Evolutionary conservation across 2,329 filamentous ascomycete species (phyloP).

Genomic region (Aspergillus transmontanensis): DNA sequence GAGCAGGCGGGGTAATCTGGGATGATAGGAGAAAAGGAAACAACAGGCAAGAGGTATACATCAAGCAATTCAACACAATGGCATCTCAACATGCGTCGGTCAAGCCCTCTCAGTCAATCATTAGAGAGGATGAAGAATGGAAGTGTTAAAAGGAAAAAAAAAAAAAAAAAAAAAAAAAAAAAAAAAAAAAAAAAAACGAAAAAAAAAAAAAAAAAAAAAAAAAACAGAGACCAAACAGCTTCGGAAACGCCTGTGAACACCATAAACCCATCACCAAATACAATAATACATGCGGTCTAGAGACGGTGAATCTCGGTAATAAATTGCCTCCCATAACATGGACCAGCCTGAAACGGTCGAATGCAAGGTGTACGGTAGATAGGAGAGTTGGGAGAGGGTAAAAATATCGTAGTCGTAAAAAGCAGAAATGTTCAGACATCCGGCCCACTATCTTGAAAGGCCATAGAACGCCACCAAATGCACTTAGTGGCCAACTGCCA

Average conservation of each 20-base stretch:
- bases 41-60: slow-evolving; percentile 20
- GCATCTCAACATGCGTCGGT: slow-evolving; percentile 19
- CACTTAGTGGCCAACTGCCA: slow-evolving; percentile 20
- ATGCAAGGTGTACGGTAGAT: slow-evolving; percentile 14
- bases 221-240: slow-evolving; percentile 17
- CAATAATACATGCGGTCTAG: slow-evolving; percentile 31
- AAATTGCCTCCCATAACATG: slow-evolving; percentile 15
- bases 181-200: slow-evolving; percentile 14
- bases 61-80: slow-evolving; percentile 17
- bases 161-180: slow-evolving; percentile 12
- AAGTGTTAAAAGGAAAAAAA: slow-evolving; percentile 16
- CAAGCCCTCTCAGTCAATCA: slow-evolving; percentile 17
- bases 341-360: slow-evolving; percentile 19
- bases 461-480: slow-evolving; percentile 34
- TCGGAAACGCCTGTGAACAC: slow-evolving; percentile 20
- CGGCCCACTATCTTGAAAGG: slow-evolving; percentile 33
- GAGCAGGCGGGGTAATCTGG: not conserved
- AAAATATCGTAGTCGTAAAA: slow-evolving; percentile 9
- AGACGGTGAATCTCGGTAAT: slow-evolving; percentile 18
- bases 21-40: slow-evolving; percentile 6
- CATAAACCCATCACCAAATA: slow-evolving; percentile 21
- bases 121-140: slow-evolving; percentile 23
- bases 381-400: slow-evolving; percentile 9
- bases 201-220: slow-evolving; percentile 12
- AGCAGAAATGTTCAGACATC: slow-evolving; percentile 32